Evolutionary conservation across 129 eudicot species (phyloP), one percentile per base, ranked within the genome.

Genomic region (Rutidosis leptorrhynchoides): DNA sequence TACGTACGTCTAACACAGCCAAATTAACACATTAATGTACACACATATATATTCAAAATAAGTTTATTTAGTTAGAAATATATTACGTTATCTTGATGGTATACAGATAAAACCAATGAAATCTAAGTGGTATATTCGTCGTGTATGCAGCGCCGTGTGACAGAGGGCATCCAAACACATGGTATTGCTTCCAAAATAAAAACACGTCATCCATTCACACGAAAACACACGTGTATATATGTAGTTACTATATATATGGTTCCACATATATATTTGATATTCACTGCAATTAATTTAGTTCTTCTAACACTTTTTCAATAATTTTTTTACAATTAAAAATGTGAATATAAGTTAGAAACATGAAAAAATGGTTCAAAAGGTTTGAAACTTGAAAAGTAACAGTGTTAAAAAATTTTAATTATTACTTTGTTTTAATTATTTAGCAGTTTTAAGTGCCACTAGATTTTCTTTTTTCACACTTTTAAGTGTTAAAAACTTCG

Each of bases 1-100:
- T 58, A 63, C 1, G 40, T 45, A n/a, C 21, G 74, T 72, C 64
- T 72, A 72, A 63, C 70, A 52, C 42, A 72, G 77, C 70, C 77
- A 72, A 72, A 70, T 24, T 62, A 49, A 62, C 77, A 33, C 59
- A 35, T 52, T 49, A 21, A 43, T 43, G 29, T 30, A 60, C 69
- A 62, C 69, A 70, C 14, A 15, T 2, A 58, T 23, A 48, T 70
- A n/a, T 58, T 70, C 59, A 57, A 28, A 42, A 27, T 58, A 20
- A 0, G 32, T 4, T 5, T 7, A 37, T 11, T 37, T 37, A 37
- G 0, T 11, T 37, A 37, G 0, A 37, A 10, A 37, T 10, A 10
- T 37, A 11, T 37, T 40, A 30, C 43, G 33, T 22, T 72, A 72
- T 72, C 69, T 37, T 51, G 43, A 32, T 62, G 29, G 53, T 61